phyloP scores from a whole-genome alignment of 1,284 basidiomycete genomes.

The Malassezia furfur region DNA sequence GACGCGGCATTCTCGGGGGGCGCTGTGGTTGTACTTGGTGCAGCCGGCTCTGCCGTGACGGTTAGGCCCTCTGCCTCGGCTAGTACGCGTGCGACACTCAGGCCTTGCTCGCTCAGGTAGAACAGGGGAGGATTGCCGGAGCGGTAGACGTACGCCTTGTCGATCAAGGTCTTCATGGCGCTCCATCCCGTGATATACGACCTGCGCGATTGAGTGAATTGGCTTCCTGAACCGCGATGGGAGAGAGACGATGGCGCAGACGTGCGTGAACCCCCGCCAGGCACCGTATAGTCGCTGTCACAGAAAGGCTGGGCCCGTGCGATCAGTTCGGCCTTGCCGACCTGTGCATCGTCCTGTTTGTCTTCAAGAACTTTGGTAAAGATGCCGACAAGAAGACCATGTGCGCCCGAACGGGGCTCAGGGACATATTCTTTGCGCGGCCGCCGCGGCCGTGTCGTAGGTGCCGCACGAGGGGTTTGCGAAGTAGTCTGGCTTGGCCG shows the following conservation, averaged over 20 bases:
- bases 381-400: constrained; percentile 41
- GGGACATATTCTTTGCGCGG: constrained; percentile 34
- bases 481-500: neutral
- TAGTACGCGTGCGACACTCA: constrained; percentile 22
- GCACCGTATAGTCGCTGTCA: constrained; percentile 34
- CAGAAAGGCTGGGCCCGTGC: constrained; percentile 33
- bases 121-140: constrained; percentile 42
- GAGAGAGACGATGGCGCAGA: constrained; percentile 17
- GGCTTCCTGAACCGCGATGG: constrained; percentile 6
- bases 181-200: constrained; percentile 43
- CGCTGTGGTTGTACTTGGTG: too few species aligned
- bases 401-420: constrained; percentile 37
- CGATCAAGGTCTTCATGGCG: constrained; percentile 45
- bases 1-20: too few species aligned
- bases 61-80: constrained; percentile 10
- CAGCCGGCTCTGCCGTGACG: neutral
- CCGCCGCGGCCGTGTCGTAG: neutral
- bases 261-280: constrained; percentile 14
- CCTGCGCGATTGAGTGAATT: constrained; percentile 7
- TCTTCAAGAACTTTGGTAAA: constrained; percentile 20
- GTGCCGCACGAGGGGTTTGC: neutral
- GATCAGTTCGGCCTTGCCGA: constrained; percentile 38
- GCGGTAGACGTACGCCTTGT: constrained; percentile 39
- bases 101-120: constrained; percentile 37
- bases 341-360: constrained; percentile 15